These are phyloP conservation scores for Venturia aucupariae DNA, from an alignment of 2,329 filamentous ascomycete species.

Conservation along the genomic window DNA sequence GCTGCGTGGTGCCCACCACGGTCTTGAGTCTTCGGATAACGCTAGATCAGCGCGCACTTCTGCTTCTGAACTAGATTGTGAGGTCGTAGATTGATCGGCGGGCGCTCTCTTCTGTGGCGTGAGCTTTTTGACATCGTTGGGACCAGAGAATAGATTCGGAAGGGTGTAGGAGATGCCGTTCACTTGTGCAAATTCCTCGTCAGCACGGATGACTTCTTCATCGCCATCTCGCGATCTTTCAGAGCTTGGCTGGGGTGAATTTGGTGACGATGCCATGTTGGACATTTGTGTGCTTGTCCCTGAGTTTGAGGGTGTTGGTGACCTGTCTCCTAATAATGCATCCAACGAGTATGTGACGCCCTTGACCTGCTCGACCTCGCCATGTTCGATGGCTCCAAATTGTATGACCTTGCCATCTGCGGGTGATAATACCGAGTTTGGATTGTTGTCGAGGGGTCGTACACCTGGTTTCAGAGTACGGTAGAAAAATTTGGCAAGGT, in stretches of 20 bases:
- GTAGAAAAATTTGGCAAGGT: constrained; percentile 95
- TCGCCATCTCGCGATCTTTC: constrained; percentile 30
- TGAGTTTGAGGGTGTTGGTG: constrained; percentile 42
- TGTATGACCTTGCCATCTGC: constrained; percentile 87
- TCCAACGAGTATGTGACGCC: constrained; percentile 97
- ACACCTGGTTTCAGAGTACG: constrained; percentile 82
- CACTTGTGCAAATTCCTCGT: constrained; percentile 87
- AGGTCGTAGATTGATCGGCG: constrained; percentile 59
- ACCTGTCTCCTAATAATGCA: constrained; percentile 62
- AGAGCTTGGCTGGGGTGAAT: constrained; percentile 28
- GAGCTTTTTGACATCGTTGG: constrained; percentile 33
- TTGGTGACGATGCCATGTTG: constrained; percentile 28
- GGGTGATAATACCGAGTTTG: constrained; percentile 73
- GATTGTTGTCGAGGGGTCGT: constrained; percentile 73
- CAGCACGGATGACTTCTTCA: constrained; percentile 60
- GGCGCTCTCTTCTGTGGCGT: constrained; percentile 17
- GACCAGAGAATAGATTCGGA: constrained; percentile 76
- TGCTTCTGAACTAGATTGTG: constrained; percentile 64
- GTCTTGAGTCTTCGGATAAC: constrained; percentile 49
- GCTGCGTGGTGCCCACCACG: constrained; percentile 38
- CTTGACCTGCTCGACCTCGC: constrained; percentile 97
- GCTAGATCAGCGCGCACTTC: constrained; percentile 80
- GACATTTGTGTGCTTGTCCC: constrained; percentile 39
- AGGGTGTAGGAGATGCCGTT: constrained; percentile 96
- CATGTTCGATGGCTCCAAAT: constrained; percentile 82